A percentile compares a stretch with the other conserved stretches of the same genome.
phyloP scores from a whole-genome alignment of 192 early-diverging fungal species.

The Podila verticillata region DNA sequence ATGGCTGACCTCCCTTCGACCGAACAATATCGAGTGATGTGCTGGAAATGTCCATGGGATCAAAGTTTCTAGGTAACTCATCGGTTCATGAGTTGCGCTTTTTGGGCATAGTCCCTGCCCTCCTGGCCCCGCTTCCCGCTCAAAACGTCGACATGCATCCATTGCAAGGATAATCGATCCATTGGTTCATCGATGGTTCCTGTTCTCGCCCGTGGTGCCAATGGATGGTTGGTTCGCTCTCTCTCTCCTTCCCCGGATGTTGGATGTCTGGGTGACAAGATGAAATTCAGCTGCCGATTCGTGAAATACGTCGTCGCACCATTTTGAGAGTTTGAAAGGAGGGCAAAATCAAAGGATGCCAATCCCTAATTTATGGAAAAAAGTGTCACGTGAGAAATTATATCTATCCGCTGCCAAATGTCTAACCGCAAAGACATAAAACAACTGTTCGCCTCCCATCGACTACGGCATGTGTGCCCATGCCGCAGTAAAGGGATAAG shows the following conservation, averaged over 20 bases:
- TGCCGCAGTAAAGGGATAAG: too few species aligned
- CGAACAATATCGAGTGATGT: neutral
- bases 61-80: conserved; percentile 1
- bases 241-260: neutral
- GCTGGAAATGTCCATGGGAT: neutral
- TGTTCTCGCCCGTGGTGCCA: neutral
- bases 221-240: conserved; percentile 1
- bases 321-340: conserved; percentile 13
- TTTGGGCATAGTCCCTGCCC: neutral
- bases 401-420: too few species aligned
- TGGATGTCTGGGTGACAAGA: neutral
- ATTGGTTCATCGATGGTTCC: neutral
- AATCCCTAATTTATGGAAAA: too few species aligned
- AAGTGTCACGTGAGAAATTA: too few species aligned
- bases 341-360: neutral
- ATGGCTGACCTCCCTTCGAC: too few species aligned
- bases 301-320: neutral
- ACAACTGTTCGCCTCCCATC: too few species aligned
- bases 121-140: neutral
- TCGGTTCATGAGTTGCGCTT: too few species aligned
- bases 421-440: too few species aligned
- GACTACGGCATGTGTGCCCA: too few species aligned
- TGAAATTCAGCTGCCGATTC: neutral
- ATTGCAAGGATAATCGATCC: neutral
- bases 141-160: neutral